Conservation (phyloP, 805 yeast species). For the Saturnispora sekii region DNA sequence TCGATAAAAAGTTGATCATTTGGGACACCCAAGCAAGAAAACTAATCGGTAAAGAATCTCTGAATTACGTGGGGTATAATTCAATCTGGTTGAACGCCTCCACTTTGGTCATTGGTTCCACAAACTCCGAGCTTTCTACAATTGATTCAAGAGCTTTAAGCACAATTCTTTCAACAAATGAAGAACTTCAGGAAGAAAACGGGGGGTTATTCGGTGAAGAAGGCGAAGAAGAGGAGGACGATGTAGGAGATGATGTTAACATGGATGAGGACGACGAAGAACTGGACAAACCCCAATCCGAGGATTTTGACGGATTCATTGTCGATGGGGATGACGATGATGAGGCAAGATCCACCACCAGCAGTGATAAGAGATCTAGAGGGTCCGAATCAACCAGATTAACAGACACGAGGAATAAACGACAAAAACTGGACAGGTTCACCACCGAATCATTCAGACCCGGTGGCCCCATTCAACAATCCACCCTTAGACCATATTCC, state of each 20-base stretch:
- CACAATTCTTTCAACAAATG: not conserved
- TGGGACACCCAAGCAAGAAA: conserved; percentile 41
- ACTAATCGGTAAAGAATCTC: conserved; percentile 14
- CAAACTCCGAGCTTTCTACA: conserved; percentile 8
- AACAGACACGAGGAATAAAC: conserved; percentile 8
- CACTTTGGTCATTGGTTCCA: conserved; percentile 10
- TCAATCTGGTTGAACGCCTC: conserved; percentile 10
- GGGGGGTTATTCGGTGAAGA: conserved; percentile 4
- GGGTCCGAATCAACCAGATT: conserved; percentile 12
- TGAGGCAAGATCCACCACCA: too few species aligned
- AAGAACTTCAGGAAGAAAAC: conserved; percentile 12
- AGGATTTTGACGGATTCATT: conserved; percentile 41
- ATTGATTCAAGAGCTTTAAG: conserved; percentile 11
- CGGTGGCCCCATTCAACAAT: not conserved
- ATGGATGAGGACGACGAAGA: conserved; percentile 17
- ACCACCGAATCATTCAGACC: conserved; percentile 3
- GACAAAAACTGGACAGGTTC: not conserved
- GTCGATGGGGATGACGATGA: conserved; percentile 53
- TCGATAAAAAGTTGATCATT: conserved; percentile 41
- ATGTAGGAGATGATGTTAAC: conserved; percentile 16
- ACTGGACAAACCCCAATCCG: conserved; percentile 19
- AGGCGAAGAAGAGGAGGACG: conserved; percentile 13
- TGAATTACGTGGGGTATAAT: conserved; percentile 7
- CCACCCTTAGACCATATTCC: conserved; percentile 49
- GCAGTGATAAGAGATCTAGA: conserved; percentile 8